phyloP scores from a whole-genome alignment of 148 eudicot genomes.

The Rhododendron ferrugineum region DNA sequence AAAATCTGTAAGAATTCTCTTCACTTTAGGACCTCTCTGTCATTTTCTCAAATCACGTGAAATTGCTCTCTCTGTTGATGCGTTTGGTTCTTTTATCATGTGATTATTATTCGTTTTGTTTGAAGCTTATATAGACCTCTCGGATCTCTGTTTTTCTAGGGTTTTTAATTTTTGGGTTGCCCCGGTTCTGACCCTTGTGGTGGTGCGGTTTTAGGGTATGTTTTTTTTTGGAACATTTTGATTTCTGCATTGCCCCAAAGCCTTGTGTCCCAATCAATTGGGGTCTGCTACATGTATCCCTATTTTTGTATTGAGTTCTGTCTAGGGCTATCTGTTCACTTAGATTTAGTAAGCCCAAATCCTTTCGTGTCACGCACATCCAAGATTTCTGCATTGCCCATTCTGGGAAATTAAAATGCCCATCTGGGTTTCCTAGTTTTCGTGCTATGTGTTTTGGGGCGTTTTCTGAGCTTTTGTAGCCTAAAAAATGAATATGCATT shows the following conservation, averaged over 20 bases:
- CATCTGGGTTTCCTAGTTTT: not conserved
- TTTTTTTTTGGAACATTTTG: not conserved
- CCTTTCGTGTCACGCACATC: too few species aligned
- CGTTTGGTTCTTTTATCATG: not conserved
- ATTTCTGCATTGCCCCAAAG: not conserved
- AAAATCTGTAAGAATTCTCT: too few species aligned
- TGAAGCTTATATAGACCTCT: not conserved
- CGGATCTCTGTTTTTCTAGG: not conserved
- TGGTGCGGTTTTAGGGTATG: not conserved
- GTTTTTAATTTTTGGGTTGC: not conserved
- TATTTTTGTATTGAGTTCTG: too few species aligned
- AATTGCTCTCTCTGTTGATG: not conserved
- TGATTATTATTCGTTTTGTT: not conserved
- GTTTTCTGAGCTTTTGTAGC: not conserved
- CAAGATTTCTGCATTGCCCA: not conserved
- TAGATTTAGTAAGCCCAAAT: too few species aligned
- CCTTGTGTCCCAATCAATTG: too few species aligned
- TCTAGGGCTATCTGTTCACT: too few species aligned
- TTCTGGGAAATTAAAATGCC: not conserved
- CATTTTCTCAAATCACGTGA: not conserved
- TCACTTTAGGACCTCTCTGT: not conserved
- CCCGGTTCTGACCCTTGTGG: not conserved
- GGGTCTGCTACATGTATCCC: too few species aligned
- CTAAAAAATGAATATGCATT: not conserved
- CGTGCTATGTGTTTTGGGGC: too few species aligned